Evolutionary conservation across 2,329 filamentous ascomycete species (phyloP).

Genomic region (Diaporthe longicolla): DNA sequence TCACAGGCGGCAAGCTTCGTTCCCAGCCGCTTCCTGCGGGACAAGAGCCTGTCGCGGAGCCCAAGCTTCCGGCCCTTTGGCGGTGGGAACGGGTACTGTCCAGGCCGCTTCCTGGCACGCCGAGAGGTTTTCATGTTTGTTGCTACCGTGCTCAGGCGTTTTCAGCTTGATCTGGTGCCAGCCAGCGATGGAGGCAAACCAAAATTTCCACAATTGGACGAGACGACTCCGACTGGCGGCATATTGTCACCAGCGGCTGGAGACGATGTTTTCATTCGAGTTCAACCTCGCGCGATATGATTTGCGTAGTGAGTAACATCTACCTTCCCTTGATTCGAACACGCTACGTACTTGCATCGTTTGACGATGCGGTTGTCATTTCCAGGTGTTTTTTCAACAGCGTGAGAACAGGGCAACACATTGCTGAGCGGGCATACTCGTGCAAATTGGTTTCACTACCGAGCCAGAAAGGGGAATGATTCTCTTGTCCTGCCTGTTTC

Average conservation of each 20-base stretch:
- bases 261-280: neutral
- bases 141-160: neutral
- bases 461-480: no score
- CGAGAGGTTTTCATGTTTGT: constrained; percentile 8
- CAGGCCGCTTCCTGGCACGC: neutral
- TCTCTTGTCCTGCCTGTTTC: neutral
- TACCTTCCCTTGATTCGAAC: neutral
- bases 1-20: neutral
- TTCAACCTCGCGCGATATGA: neutral
- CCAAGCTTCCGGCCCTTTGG: constrained; percentile 1
- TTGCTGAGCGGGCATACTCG: neutral
- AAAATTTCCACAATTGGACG: neutral
- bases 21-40: neutral
- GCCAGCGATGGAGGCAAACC: neutral
- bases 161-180: constrained; percentile 3
- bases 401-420: no score
- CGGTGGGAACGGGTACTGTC: neutral
- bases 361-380: neutral
- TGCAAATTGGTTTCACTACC: neutral
- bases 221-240: neutral
- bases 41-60: constrained; percentile 2
- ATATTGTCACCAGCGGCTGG: neutral
- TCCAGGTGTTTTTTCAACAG: neutral
- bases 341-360: neutral
- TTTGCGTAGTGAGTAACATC: neutral